phyloP scores from a whole-genome alignment of 768 basidiomycete species.

The Pulveroboletus sp. region DNA sequence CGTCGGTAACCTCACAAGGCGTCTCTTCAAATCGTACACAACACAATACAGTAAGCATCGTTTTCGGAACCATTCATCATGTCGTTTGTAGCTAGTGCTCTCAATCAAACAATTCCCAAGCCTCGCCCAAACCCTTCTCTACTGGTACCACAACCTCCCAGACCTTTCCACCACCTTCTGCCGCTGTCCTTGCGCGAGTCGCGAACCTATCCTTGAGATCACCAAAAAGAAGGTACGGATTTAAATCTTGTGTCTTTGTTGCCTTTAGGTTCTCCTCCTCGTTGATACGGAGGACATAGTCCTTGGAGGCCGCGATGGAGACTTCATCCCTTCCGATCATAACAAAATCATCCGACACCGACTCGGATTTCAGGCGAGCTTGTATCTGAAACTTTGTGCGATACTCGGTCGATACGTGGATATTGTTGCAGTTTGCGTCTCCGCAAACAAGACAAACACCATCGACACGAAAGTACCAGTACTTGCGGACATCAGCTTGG shows the following conservation, averaged over 20 bases:
- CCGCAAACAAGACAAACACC: too few species aligned
- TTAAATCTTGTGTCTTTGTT: neutral
- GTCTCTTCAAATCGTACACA: too few species aligned
- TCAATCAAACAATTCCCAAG: neutral
- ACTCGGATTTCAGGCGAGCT: neutral
- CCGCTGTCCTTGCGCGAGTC: neutral
- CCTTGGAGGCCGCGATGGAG: constrained; percentile 1
- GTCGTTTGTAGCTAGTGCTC: too few species aligned
- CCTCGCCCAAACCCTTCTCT: neutral
- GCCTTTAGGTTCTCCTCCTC: neutral
- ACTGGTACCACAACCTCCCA: neutral
- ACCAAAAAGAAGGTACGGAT: neutral
- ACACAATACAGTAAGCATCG: too few species aligned
- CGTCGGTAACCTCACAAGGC: too few species aligned
- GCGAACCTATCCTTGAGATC: constrained; percentile 1
- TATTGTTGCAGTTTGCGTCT: too few species aligned
- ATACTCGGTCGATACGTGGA: constrained; percentile 5
- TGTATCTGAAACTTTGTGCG: neutral
- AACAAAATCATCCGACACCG: neutral
- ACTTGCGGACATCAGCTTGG: too few species aligned
- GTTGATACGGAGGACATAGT: neutral
- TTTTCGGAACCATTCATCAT: too few species aligned
- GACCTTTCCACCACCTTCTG: neutral
- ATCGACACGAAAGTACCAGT: too few species aligned
- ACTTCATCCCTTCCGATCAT: constrained; percentile 2